Percentiles rank a stretch among this genome's conserved stretches.
phyloP scores from a whole-genome alignment of 495 filamentous ascomycete species.

The Parathielavia appendiculata region DNA sequence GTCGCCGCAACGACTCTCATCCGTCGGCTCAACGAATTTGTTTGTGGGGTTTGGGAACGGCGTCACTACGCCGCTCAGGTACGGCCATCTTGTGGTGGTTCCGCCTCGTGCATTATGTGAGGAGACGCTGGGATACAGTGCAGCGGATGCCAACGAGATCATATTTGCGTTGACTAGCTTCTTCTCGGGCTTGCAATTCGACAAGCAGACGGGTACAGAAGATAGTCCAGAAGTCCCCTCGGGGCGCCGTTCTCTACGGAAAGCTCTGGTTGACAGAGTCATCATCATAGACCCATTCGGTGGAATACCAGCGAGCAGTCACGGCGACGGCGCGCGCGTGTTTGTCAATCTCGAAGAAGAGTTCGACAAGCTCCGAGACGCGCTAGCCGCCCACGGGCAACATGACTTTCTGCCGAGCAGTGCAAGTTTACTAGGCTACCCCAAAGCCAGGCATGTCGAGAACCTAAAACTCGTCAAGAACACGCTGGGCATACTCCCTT shows the following conservation, averaged over 20 bases:
- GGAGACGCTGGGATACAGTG: constrained; percentile 50
- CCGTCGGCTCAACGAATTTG: constrained; percentile 26
- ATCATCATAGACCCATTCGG: constrained; percentile 86
- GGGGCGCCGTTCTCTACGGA: constrained; percentile 40
- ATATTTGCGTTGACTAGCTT: constrained; percentile 67
- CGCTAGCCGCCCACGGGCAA: constrained; percentile 41
- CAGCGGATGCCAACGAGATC: constrained; percentile 59
- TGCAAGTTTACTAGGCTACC: constrained; percentile 3
- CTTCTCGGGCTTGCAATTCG: constrained; percentile 56
- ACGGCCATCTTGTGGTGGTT: constrained; percentile 75
- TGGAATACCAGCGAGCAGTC: constrained; percentile 69
- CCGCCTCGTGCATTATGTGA: constrained; percentile 63
- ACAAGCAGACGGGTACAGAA: constrained; percentile 1
- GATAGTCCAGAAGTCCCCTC: constrained; percentile 42
- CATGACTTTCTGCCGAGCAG: neutral
- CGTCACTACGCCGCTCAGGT: constrained; percentile 62
- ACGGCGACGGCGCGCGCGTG: constrained; percentile 66
- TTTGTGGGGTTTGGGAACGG: constrained; percentile 47
- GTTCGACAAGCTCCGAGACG: constrained; percentile 57
- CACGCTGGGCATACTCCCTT: constrained; percentile 71
- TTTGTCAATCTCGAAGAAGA: constrained; percentile 97
- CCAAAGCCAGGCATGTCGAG: constrained; percentile 47
- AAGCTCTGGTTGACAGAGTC: constrained; percentile 70
- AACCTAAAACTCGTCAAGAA: constrained; percentile 68
- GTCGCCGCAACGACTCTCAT: constrained; percentile 27